Conservation (phyloP, 495 filamentous ascomycete species). For the Aspergillus saccharolyticus region DNA sequence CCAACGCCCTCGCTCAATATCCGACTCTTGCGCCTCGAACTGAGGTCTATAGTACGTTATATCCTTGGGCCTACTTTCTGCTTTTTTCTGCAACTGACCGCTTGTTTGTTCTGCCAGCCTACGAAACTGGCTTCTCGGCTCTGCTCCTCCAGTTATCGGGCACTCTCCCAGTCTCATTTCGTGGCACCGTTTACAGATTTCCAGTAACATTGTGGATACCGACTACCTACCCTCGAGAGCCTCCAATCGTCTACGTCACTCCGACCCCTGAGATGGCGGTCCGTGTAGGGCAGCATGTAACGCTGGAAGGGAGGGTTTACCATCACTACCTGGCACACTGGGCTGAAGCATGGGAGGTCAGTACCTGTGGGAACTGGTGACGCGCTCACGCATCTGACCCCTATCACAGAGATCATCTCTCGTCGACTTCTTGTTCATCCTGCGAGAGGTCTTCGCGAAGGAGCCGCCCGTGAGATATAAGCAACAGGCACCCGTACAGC, state of each 20-base stretch:
- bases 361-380: slow-evolving; percentile 26
- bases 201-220: slow-evolving; percentile 95
- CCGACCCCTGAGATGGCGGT: slow-evolving; percentile 86
- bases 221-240: slow-evolving; percentile 79
- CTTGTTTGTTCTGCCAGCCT: slow-evolving; percentile 49
- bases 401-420: slow-evolving; percentile 67
- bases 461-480: slow-evolving; percentile 85
- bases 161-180: slow-evolving; percentile 81
- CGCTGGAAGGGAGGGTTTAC: slow-evolving; percentile 88
- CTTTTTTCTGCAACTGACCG: slow-evolving; percentile 2
- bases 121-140: slow-evolving; percentile 80
- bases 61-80: not conserved
- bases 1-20: slow-evolving; percentile 72
- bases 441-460: slow-evolving; percentile 86
- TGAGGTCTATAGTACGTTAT: slow-evolving; percentile 82
- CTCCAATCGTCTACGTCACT: slow-evolving; percentile 82
- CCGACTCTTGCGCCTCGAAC: slow-evolving; percentile 85
- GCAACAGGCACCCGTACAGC: slow-evolving; percentile 46
- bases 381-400: not conserved
- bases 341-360: slow-evolving; percentile 85
- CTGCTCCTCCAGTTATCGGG: slow-evolving; percentile 83
- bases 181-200: slow-evolving; percentile 85
- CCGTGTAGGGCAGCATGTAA: slow-evolving; percentile 88
- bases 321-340: slow-evolving; percentile 93
- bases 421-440: slow-evolving; percentile 71